Conservation (phyloP, 805 yeast genomes). For the Hanseniaspora lindneri region DNA sequence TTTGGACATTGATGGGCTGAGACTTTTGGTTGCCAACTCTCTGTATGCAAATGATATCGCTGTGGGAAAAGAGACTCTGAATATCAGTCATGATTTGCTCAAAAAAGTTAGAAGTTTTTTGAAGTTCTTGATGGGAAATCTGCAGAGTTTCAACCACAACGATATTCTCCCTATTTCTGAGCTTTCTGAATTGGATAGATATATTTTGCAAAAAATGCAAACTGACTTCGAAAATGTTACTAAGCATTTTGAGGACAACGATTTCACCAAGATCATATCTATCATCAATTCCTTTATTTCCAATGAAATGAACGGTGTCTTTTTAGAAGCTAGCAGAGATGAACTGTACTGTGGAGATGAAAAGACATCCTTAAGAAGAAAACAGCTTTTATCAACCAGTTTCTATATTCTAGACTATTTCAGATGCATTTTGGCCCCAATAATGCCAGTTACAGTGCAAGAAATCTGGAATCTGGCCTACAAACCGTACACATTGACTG, state of each 20-base stretch:
- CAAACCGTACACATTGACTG: conserved; percentile 16
- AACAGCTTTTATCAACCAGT: conserved; percentile 52
- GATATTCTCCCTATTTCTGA: conserved; percentile 32
- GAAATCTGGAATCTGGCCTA: conserved; percentile 60
- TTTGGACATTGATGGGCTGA: conserved; percentile 79
- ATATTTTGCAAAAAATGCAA: conserved; percentile 43
- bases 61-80: conserved; percentile 58
- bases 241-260: conserved; percentile 42
- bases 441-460: conserved; percentile 73
- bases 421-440: conserved; percentile 61
- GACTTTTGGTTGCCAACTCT: conserved; percentile 82
- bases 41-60: conserved; percentile 74
- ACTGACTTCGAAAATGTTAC: conserved; percentile 24
- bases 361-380: conserved; percentile 20
- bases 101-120: conserved; percentile 76
- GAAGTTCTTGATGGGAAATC: conserved; percentile 68
- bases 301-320: conserved; percentile 63
- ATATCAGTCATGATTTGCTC: conserved; percentile 65
- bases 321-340: conserved; percentile 81
- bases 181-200: conserved; percentile 45
- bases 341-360: conserved; percentile 58
- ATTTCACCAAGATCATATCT: conserved; percentile 60
- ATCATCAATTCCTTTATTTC: conserved; percentile 61
- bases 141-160: conserved; percentile 34
- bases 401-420: conserved; percentile 47